These are phyloP conservation scores for Amoeboaphelidium protococcarum DNA, from an alignment of 371 early-diverging fungal genomes.

Conservation along the genomic window DNA sequence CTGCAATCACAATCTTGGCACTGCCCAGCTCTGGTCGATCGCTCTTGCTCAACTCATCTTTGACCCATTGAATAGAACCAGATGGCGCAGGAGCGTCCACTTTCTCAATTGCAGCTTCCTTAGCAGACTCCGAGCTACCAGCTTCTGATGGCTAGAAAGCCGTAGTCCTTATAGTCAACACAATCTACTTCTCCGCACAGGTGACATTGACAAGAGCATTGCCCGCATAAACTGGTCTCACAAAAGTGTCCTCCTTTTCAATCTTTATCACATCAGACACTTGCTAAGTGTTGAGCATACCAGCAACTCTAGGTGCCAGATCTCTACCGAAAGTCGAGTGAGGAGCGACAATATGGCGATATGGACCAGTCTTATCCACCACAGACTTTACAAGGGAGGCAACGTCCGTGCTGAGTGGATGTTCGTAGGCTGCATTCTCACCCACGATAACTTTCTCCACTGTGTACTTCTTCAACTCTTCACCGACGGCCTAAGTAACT, in stretches of 20 bases:
- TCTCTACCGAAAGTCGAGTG: conserved; percentile 80
- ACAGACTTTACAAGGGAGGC: no score
- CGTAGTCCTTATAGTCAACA: conserved; percentile 70
- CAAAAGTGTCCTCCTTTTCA: conserved; percentile 57
- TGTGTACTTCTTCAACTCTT: conserved; percentile 30
- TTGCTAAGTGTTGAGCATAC: conserved; percentile 64
- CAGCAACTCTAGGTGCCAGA: conserved; percentile 74
- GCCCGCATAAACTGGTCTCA: conserved; percentile 89
- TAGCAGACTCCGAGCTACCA: conserved; percentile 21
- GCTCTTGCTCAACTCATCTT: conserved; percentile 69
- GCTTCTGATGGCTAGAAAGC: conserved; percentile 52
- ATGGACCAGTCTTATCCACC: no score
- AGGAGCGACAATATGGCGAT: conserved; percentile 57
- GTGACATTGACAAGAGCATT: conserved; percentile 91
- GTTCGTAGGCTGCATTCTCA: conserved; percentile 42
- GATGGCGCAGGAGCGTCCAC: conserved; percentile 22
- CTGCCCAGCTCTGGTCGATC: conserved; percentile 78
- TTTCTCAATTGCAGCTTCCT: conserved; percentile 5
- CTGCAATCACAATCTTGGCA: conserved; percentile 70
- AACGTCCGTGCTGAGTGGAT: no score
- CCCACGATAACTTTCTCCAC: conserved; percentile 61
- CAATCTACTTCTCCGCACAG: conserved; percentile 53
- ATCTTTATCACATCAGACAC: conserved; percentile 65
- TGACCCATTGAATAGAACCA: conserved; percentile 44
- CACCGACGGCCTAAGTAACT: conserved; percentile 43